Conservation (phyloP, 345 rosid species). For the Syzygium jambos region DNA sequence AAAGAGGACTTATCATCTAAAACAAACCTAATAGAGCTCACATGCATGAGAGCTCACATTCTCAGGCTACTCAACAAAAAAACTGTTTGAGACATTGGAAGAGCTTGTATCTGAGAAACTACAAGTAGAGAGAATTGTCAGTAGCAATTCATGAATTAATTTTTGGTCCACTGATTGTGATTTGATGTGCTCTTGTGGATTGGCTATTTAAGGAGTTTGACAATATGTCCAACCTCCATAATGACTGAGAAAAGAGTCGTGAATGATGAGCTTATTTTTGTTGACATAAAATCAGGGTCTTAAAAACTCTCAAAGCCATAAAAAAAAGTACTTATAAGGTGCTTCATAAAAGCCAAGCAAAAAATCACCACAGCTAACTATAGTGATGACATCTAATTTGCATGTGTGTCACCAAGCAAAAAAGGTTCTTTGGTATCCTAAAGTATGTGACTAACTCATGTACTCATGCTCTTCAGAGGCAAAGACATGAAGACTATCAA, state of each 20-base stretch:
- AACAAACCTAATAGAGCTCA: background rate
- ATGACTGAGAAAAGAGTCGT: background rate
- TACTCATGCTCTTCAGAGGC: background rate
- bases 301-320: background rate
- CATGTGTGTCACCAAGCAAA: background rate
- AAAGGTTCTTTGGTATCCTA: background rate
- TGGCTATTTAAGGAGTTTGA: background rate
- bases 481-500: background rate
- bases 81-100: background rate
- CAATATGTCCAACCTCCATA: background rate
- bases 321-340: background rate
- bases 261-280: background rate
- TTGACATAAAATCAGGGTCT: background rate
- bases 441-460: background rate
- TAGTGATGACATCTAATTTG: background rate
- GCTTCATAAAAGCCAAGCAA: background rate
- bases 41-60: background rate
- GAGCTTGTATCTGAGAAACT: background rate
- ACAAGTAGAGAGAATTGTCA: background rate
- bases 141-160: background rate
- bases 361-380: background rate
- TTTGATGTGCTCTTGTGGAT: background rate
- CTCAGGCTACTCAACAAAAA: background rate
- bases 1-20: background rate
- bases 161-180: background rate